Conservation (phyloP, 2,329 filamentous ascomycete genomes). For the Coleophoma eucalyptorum region DNA sequence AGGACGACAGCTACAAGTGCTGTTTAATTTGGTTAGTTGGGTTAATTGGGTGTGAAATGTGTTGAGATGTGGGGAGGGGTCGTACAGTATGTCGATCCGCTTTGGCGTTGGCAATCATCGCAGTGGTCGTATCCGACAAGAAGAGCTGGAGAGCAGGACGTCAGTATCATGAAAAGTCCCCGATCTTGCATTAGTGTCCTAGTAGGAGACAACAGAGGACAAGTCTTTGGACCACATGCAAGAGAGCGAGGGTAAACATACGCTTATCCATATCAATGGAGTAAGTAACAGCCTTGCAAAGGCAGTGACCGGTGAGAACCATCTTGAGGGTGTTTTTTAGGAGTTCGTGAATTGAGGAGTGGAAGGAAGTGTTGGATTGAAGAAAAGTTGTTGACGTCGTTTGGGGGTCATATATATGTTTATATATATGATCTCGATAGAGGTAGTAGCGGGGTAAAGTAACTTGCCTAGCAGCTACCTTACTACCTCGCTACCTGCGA, state of each 20-base stretch:
- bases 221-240: too few species aligned
- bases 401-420: too few species aligned
- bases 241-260: conserved; percentile 9
- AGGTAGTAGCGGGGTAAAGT: too few species aligned
- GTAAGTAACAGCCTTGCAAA: conserved; percentile 71
- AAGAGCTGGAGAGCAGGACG: not conserved
- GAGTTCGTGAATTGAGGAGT: not conserved
- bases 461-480: too few species aligned
- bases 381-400: not conserved
- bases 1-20: conserved; percentile 63
- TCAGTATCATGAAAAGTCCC: not conserved
- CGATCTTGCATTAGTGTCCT: too few species aligned
- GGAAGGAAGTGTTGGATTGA: not conserved
- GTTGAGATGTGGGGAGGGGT: conserved; percentile 2
- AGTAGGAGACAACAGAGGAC: too few species aligned
- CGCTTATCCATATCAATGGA: conserved; percentile 42
- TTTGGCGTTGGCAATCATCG: conserved; percentile 70
- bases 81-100: conserved; percentile 64
- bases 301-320: conserved; percentile 66
- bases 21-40: conserved; percentile 23
- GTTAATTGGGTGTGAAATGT: not conserved
- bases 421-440: too few species aligned
- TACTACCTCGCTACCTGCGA: too few species aligned
- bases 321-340: conserved; percentile 33
- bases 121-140: conserved; percentile 64